Evolutionary conservation across 768 basidiomycete genomes (phyloP).

Genomic region (Candolleomyces aberdarensis): DNA sequence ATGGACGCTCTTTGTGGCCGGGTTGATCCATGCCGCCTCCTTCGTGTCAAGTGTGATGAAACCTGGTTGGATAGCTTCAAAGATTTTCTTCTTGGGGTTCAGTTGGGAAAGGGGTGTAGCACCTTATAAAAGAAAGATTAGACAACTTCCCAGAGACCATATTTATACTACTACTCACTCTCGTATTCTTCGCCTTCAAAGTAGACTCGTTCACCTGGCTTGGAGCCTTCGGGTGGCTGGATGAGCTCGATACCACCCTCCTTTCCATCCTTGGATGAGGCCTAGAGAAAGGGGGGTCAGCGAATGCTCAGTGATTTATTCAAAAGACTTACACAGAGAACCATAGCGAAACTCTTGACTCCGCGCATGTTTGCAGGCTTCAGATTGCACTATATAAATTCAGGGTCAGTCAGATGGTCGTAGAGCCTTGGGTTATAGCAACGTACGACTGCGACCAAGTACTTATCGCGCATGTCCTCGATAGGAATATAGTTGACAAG

Average conservation of each 20-base stretch:
- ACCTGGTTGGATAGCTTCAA: constrained; percentile 95
- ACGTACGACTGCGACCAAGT: constrained; percentile 78
- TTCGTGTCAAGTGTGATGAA: constrained; percentile 85
- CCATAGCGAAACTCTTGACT: constrained; percentile 98
- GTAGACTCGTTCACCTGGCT: constrained; percentile 92
- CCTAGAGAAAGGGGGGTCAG: constrained; percentile 44
- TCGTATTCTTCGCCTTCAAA: constrained; percentile 91
- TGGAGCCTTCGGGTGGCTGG: constrained; percentile 77
- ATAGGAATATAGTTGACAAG: constrained; percentile 96
- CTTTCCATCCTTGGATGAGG: constrained; percentile 86
- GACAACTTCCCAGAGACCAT: not conserved
- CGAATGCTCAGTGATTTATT: not conserved
- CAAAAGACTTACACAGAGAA: constrained; percentile 67
- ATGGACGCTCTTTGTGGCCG: constrained; percentile 73
- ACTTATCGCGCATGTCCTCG: constrained; percentile 85
- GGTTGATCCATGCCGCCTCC: constrained; percentile 94
- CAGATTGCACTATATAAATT: constrained; percentile 67
- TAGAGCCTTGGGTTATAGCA: not conserved
- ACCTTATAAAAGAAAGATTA: constrained; percentile 30
- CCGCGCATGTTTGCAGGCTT: constrained; percentile 98
- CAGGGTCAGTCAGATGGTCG: no score
- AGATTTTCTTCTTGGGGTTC: constrained; percentile 99
- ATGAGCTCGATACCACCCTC: constrained; percentile 91
- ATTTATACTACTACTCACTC: constrained; percentile 39
- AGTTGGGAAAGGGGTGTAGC: constrained; percentile 74